phyloP scores from a whole-genome alignment of 1,284 basidiomycete species.

The Athelia sp. region DNA sequence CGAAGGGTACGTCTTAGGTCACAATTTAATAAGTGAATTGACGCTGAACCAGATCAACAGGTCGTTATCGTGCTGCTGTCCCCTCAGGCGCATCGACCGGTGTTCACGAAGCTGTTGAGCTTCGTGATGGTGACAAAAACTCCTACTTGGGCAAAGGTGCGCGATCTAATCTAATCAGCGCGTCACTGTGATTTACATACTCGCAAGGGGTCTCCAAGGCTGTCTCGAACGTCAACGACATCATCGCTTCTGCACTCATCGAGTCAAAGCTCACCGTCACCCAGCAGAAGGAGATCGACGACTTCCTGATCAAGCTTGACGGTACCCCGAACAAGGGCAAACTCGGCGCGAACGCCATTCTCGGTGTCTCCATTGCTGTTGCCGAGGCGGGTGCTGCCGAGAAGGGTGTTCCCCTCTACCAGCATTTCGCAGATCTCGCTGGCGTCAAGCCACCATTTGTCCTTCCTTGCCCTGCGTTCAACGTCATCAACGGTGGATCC shows the following conservation, averaged over 20 bases:
- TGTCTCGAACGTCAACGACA: constrained; percentile 90
- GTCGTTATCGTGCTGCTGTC: constrained; percentile 92
- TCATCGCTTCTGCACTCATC: constrained; percentile 89
- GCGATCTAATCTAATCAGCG: constrained; percentile 15
- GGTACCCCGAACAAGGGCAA: constrained; percentile 99
- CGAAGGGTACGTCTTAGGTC: constrained; percentile 54
- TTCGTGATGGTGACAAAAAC: constrained; percentile 94
- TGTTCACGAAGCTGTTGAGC: constrained; percentile 97
- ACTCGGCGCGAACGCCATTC: constrained; percentile 98
- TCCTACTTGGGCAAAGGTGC: constrained; percentile 94
- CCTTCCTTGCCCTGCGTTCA: constrained; percentile 91
- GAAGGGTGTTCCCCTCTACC: constrained; percentile 94
- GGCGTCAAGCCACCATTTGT: constrained; percentile 92
- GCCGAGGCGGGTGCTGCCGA: constrained; percentile 92
- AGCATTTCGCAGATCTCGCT: constrained; percentile 93
- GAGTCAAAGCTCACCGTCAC: constrained; percentile 85
- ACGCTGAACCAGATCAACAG: constrained; percentile 33
- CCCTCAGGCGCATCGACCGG: constrained; percentile 99
- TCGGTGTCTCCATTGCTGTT: constrained; percentile 97
- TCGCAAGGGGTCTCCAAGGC: constrained; percentile 85
- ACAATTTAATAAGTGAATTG: constrained; percentile 1
- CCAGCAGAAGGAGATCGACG: constrained; percentile 94
- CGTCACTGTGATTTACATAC: constrained; percentile 4
- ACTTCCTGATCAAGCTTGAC: constrained; percentile 98
- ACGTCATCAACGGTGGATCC: constrained; percentile 99